Evolutionary conservation across 257 asterid genomes (phyloP), one percentile per base, ranked within the genome.

Genomic region (Solanum microdontum): DNA sequence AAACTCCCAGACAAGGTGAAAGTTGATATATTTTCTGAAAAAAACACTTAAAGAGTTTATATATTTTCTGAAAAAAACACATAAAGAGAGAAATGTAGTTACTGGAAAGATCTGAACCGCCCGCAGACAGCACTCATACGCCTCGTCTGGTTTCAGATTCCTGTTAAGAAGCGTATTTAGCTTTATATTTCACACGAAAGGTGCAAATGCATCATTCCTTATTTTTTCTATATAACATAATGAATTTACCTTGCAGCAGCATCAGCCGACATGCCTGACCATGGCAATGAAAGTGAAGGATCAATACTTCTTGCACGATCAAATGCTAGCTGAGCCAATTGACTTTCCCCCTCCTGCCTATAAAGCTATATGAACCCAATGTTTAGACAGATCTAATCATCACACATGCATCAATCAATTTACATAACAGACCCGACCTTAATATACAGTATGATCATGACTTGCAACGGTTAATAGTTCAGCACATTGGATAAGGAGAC

Each of bases 221-320:
- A 43, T 19, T 45, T 21, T 66, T 39, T 77, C 72, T 75, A 82
- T 79, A 70, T 75, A 84, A 89, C 85, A 69, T 12, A 87, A 45
- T 28, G 85, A 84, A 88, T 70, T 45, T 92, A 97, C 98, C 99
- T 93, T 73, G 91, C 89, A 87, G 85, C 93, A 62, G 96, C 96
- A 95, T 97, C 99, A 84, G 99, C 99, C 36, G 99, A 92, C 99
- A 97, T 97, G 91, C 99, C 99, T 83, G 99, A 98, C 99, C 99
- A 97, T 24, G 99, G 98, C 89, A 97, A 88, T 82, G 98, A 95
- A 91, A 97, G 98, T 64, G 98, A 92, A 86, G 99, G 99, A 90
- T 97, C 99, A 90, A 97, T 97, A 90, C 99, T 97, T 92, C 99
- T 94, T 75, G 99, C 99, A 88, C 92, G 96, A 91, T 97, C 99